Evolutionary conservation across 148 eudicot species (phyloP).

Genomic region (Cornus suecica): DNA sequence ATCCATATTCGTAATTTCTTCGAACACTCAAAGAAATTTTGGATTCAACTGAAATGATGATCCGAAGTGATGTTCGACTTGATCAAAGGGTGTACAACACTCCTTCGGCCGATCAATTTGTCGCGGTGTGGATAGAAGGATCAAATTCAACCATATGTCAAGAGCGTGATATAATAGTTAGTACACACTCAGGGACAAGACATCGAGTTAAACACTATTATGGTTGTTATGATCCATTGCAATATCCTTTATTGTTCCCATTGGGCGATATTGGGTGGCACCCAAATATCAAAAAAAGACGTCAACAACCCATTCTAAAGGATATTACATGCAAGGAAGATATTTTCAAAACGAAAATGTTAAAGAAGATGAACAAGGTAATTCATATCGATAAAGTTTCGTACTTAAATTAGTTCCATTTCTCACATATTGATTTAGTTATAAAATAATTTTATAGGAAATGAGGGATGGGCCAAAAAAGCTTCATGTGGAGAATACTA

Average conservation of each 20-base stretch:
- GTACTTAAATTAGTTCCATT: no score
- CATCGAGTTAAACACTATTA: not conserved
- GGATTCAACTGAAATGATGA: no score
- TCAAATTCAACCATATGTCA: not conserved
- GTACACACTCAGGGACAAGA: not conserved
- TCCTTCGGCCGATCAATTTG: not conserved
- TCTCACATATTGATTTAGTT: not conserved
- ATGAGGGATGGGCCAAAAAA: not conserved
- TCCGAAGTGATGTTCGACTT: not conserved
- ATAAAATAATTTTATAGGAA: slow-evolving; percentile 5
- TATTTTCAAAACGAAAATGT: not conserved
- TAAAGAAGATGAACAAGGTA: not conserved
- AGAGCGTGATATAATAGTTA: not conserved
- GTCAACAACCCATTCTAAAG: not conserved
- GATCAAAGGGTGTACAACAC: no score
- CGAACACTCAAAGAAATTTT: no score
- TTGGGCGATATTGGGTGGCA: no score
- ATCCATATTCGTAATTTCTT: slow-evolving; percentile 13
- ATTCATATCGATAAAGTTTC: no score
- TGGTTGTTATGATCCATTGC: slow-evolving; percentile 6
- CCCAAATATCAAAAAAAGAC: no score
- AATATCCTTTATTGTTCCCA: no score
- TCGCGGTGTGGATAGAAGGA: not conserved
- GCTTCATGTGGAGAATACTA: no score
- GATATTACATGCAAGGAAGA: not conserved